These are phyloP conservation scores for Sporisorium scitamineum DNA, from an alignment of 1,284 basidiomycete species.

Conservation along the genomic window DNA sequence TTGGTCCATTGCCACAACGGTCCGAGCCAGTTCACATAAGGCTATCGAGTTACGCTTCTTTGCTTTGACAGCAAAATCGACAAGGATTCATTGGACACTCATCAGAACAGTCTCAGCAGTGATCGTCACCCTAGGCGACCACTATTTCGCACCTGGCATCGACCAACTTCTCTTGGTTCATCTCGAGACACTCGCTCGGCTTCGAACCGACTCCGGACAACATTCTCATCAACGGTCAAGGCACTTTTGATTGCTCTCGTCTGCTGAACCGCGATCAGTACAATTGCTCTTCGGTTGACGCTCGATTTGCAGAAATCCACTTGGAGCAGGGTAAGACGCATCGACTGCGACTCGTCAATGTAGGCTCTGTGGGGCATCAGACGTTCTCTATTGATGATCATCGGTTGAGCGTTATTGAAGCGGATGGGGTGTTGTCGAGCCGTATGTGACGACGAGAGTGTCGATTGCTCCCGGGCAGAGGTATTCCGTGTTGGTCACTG, in stretches of 20 bases:
- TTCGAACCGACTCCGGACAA: slow-evolving; percentile 69
- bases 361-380: slow-evolving; percentile 27
- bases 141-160: slow-evolving; percentile 34
- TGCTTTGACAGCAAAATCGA: no score
- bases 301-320: slow-evolving; percentile 10
- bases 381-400: slow-evolving; percentile 72
- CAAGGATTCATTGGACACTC: no score
- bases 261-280: slow-evolving; percentile 39
- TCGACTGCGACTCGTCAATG: slow-evolving; percentile 73
- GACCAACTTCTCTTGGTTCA: slow-evolving; percentile 22
- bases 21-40: no score
- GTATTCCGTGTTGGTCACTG: slow-evolving; percentile 71
- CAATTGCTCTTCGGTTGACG: slow-evolving; percentile 3
- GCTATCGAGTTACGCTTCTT: no score
- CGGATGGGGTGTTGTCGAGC: slow-evolving; percentile 71
- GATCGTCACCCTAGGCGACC: slow-evolving; percentile 42
- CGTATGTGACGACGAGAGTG: slow-evolving; percentile 69
- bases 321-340: slow-evolving; percentile 69
- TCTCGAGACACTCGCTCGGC: slow-evolving; percentile 41
- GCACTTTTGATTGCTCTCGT: slow-evolving; percentile 66
- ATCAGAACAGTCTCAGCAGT: no score
- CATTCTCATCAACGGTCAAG: slow-evolving; percentile 73
- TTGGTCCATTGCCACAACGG: no score
- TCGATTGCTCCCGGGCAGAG: slow-evolving; percentile 72
- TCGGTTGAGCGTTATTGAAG: slow-evolving; percentile 72